Conservation (phyloP, 225 moss, liverwort and hornwort genomes). For the Physcomitrium patens region DNA sequence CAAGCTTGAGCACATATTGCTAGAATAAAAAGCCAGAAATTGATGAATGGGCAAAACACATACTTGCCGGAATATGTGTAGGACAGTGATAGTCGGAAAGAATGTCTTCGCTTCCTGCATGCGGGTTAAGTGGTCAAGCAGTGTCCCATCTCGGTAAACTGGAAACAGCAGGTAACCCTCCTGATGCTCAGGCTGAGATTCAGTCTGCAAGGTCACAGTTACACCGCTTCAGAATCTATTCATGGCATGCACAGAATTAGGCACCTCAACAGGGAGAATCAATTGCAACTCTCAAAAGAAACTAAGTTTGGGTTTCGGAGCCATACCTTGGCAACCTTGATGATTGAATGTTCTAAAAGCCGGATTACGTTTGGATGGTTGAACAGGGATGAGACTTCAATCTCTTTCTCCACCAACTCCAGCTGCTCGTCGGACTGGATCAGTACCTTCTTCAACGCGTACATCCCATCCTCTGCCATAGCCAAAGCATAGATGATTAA, state of each 20-base stretch:
- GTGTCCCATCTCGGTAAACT: constrained; percentile 76
- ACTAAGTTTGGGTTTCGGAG: background rate
- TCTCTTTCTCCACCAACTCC: constrained; percentile 79
- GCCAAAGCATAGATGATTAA: constrained; percentile 21
- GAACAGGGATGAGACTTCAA: constrained; percentile 63
- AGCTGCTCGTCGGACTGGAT: constrained; percentile 94
- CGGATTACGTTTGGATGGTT: constrained; percentile 88
- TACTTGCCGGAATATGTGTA: constrained; percentile 92
- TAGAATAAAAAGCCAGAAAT: background rate
- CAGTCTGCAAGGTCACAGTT: constrained; percentile 41
- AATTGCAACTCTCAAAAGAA: constrained; percentile 12
- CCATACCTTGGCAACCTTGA: constrained; percentile 66
- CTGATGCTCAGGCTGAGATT: constrained; percentile 35
- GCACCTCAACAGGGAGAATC: background rate
- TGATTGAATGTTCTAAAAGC: constrained; percentile 84
- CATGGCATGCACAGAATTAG: constrained; percentile 12
- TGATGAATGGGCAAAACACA: constrained; percentile 4
- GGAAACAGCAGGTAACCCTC: constrained; percentile 94
- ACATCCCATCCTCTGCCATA: constrained; percentile 79
- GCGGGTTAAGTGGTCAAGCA: constrained; percentile 72
- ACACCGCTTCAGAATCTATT: constrained; percentile 13
- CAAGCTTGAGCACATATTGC: background rate
- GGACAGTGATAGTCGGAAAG: constrained; percentile 80
- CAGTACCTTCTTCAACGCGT: constrained; percentile 92
- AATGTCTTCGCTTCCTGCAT: constrained; percentile 70